Base-by-base conservation (phyloP, 2,329 filamentous ascomycete species). In the Grosmannia serpens region DNA sequence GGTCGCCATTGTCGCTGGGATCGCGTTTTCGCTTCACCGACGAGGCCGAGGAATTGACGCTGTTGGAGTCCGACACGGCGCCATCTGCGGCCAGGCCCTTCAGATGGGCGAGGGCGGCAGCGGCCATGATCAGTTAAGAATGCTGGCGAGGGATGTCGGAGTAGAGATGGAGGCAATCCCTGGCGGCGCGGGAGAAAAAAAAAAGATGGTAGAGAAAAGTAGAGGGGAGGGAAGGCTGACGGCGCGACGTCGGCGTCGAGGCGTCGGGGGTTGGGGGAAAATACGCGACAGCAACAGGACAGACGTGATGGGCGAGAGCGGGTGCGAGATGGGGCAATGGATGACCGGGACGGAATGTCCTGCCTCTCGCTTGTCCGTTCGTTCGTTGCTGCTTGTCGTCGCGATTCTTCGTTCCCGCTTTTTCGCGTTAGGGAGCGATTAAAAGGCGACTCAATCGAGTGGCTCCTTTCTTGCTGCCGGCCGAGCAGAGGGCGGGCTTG, bases 1-100 rank as follows among this genome's bases (percentile, higher is more conserved):
- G 53, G 24, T 61, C 60, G 57, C 60, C 65, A 53, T 74, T 74
- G 63, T 76, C 74, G 60, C 67, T 72, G 55, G 71, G 69, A 65
- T 82, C 79, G 75, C 81, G 81, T 73, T 85, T 85, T 69, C 82
- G 75, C 73, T 85, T 85, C 59, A 65, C 67, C 44, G 69, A 66
- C 17, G 65, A 55, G 20, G 56, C 51, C 7, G 33, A 64, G 31
- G 65, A 67, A 64, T 65, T 67, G 60, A 66, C 60, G 29, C 31
- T 65, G 62, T 53, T 65, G 64, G 57, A 66, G 66, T 55, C 54
- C 22, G 60, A 65, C 66, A 58, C 65, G 63, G 67, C 62, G 64
- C 61, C 61, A 62, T 62, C 59, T 60, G 64, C 62, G 63, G 60
- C 41, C 61, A 63, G 59, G 64, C 69, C 69, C 64, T 70, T 71